Percentiles rank a stretch among this genome's conserved stretches.
Evolutionary conservation across 148 eudicot genomes (phyloP).

Genomic region (Rhododendron williamsianum): DNA sequence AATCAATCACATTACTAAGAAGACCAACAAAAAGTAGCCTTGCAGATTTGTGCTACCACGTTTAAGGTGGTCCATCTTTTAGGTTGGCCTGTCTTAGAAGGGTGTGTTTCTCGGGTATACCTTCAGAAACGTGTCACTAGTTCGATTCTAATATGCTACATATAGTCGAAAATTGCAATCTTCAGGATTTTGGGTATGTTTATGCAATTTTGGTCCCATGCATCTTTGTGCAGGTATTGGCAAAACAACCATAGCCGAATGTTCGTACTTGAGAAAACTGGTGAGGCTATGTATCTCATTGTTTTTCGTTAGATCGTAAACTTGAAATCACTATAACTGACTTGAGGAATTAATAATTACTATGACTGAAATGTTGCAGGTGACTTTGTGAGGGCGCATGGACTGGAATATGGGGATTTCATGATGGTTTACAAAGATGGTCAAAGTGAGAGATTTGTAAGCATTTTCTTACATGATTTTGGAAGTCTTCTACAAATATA

Average conservation of each 20-base stretch:
- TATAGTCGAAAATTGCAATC: not conserved
- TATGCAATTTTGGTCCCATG: not conserved
- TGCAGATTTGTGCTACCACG: not conserved
- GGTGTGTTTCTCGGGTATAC: not conserved
- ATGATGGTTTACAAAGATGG: slow-evolving; percentile 16
- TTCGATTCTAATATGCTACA: not conserved
- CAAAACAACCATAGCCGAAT: slow-evolving; percentile 12
- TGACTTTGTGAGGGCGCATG: slow-evolving; percentile 14
- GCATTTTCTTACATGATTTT: not conserved
- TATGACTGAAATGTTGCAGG: not conserved
- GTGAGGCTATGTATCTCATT: slow-evolving; percentile 2
- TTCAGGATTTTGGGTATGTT: not conserved
- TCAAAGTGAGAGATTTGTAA: slow-evolving; percentile 9
- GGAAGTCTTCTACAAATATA: not conserved
- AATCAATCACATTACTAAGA: no score
- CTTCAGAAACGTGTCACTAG: not conserved
- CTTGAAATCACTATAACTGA: not conserved
- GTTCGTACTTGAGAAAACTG: slow-evolving; percentile 20
- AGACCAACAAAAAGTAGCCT: not conserved
- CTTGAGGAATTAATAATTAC: not conserved
- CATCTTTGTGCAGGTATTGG: slow-evolving; percentile 16
- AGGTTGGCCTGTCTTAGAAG: not conserved
- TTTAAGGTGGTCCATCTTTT: not conserved
- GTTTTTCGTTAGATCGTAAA: not conserved
- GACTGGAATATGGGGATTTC: slow-evolving; percentile 13